Evolutionary conservation across 2,329 filamentous ascomycete species (phyloP).

Genomic region (Colletotrichum higginsianum): DNA sequence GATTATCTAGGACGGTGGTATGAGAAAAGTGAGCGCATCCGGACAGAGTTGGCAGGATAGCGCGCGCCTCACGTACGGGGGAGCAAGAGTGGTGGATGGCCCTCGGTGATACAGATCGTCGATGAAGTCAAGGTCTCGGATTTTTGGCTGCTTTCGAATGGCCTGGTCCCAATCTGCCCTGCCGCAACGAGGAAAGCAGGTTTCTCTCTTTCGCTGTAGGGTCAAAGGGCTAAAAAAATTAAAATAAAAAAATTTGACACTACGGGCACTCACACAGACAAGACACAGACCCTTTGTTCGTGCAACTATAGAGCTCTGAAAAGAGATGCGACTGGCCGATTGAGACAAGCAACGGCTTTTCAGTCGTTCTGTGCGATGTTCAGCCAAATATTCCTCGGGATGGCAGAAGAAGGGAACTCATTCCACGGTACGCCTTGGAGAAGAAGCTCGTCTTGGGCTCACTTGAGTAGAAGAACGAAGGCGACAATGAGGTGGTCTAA

Average conservation of each 20-base stretch:
- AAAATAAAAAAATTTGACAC: neutral
- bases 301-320: neutral
- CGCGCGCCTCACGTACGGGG: slow-evolving; percentile 21
- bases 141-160: slow-evolving; percentile 33
- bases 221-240: slow-evolving; percentile 4
- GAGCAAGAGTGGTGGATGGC: neutral
- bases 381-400: neutral
- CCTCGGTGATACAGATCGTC: slow-evolving; percentile 3
- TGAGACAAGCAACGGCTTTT: slow-evolving; percentile 17
- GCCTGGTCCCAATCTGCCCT: slow-evolving; percentile 5
- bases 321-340: neutral
- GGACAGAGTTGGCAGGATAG: slow-evolving; percentile 13
- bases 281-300: slow-evolving; percentile 29
- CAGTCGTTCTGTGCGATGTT: neutral
- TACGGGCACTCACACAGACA: slow-evolving; percentile 10
- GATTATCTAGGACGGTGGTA: neutral
- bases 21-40: slow-evolving; percentile 23
- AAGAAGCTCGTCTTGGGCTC: too few relatives aligned
- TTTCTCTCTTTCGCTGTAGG: neutral
- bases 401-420: neutral
- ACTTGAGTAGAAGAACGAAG: neutral
- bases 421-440: neutral
- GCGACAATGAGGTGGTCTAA: neutral
- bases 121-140: slow-evolving; percentile 27
- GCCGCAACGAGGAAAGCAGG: slow-evolving; percentile 16